Evolutionary conservation across 2,329 filamentous ascomycete genomes (phyloP), one percentile per base, ranked within the genome.

Genomic region (Calycina herbarum): DNA sequence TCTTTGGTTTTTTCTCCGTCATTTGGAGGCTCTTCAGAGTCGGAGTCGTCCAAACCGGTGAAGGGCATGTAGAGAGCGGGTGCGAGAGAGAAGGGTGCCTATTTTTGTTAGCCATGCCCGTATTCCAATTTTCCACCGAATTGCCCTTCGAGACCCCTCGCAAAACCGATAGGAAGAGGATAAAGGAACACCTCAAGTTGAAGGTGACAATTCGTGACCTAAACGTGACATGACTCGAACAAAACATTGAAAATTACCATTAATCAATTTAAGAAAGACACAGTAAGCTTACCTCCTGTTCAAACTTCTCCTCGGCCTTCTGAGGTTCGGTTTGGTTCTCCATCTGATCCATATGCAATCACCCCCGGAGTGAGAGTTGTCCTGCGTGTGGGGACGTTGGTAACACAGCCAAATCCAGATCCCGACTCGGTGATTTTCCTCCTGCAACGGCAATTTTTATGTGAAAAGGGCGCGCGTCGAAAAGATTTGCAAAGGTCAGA

Each of bases 51-150:
- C 33, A 71, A 64, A 27, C 71, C 68, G 0, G 58, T 40, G 65
- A 73, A 75, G 4, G 72, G 69, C n/a, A 64, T 60, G 61, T 75
- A 74, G 65, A 75, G 73, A 13, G 71, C 68, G 17, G 67, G 58
- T 24, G 62, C 57, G 5, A 66, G 56, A 15, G 62, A 62, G 56
- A 67, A 65, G 24, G 61, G 51, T 40, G 13, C n/a, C 35, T 63
- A 27, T 10, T 31, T 24, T 5, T 38, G 57, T 63, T 65, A 63
- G 59, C 11, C 56, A 45, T 29, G 15, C n/a, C 27, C 20, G 33
- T 48, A 31, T 8, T 45, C 42, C 20, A 7, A 42, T 3, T 29
- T 38, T 56, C n/a, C 29, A 57, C 4, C 31, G 45, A 54, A n/a
- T 8, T 45, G 15, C 42, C 7, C 42, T 11, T 59, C 11, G 10